Conservation (phyloP, 192 early-diverging fungal genomes). For the Coemansia sp. region DNA sequence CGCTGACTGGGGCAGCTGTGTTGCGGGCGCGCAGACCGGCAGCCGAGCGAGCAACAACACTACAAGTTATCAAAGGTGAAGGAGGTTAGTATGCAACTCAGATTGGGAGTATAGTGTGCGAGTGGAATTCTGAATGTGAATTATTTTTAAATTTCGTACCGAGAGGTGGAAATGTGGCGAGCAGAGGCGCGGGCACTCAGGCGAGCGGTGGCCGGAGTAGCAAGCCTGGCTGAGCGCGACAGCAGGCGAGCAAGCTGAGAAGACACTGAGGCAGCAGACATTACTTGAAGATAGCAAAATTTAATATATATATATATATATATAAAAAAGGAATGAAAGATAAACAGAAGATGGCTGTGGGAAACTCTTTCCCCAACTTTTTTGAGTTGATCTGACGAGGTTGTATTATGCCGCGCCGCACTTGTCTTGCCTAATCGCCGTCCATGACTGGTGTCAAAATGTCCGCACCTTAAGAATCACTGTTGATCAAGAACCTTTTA, state of each 20-base stretch:
- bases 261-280: conserved; percentile 40
- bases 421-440: neutral
- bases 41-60: conserved; percentile 23
- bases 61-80: conserved; percentile 1
- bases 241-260: conserved; percentile 40
- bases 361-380: neutral
- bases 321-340: conserved; percentile 7
- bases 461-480: neutral
- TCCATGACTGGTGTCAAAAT: neutral
- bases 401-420: neutral
- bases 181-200: conserved; percentile 34
- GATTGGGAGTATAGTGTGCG: conserved; percentile 2
- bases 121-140: neutral
- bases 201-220: conserved; percentile 39
- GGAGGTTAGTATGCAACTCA: neutral
- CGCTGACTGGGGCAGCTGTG: conserved; percentile 15
- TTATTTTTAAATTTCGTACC: conserved; percentile 20
- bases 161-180: conserved; percentile 45
- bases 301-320: neutral
- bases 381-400: neutral
- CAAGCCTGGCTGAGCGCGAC: conserved; percentile 50
- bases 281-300: conserved; percentile 9
- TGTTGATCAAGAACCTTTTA: neutral
- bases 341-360: conserved; percentile 4
- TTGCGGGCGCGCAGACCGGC: conserved; percentile 19